These are phyloP conservation scores for Entomophthora muscae DNA, from an alignment of 371 early-diverging fungal species.

Conservation along the genomic window DNA sequence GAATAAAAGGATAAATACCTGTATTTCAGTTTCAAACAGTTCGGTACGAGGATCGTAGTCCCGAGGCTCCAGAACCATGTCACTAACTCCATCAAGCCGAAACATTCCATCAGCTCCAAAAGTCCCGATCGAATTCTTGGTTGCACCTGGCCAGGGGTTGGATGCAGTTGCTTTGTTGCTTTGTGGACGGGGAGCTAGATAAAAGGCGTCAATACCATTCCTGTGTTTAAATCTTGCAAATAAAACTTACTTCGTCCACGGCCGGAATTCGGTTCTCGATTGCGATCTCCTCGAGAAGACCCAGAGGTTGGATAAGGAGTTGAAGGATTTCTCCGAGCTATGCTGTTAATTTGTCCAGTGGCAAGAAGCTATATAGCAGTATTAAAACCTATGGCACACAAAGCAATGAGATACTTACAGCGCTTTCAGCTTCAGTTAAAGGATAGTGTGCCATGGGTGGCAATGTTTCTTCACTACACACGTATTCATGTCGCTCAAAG, in stretches of 20 bases:
- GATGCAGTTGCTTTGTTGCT: constrained; percentile 3
- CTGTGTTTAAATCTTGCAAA: too few relatives aligned
- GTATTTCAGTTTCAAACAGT: neutral
- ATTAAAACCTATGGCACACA: neutral
- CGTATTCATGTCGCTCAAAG: constrained; percentile 53
- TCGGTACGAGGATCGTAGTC: neutral
- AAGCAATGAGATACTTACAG: constrained; percentile 21
- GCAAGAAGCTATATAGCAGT: constrained; percentile 19
- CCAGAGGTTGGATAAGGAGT: constrained; percentile 5
- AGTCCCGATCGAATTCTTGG: constrained; percentile 17
- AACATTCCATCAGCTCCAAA: constrained; percentile 37
- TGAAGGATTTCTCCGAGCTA: constrained; percentile 21
- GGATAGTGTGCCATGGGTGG: constrained; percentile 43
- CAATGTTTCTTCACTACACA: constrained; percentile 37
- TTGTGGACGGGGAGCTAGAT: neutral
- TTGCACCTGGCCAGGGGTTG: constrained; percentile 17
- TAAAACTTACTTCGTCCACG: neutral
- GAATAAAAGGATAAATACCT: neutral
- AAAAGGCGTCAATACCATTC: constrained; percentile 4
- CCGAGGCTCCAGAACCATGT: neutral
- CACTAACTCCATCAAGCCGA: constrained; percentile 18
- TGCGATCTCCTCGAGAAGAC: constrained; percentile 3
- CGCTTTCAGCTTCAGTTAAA: constrained; percentile 43
- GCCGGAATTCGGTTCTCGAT: constrained; percentile 2
- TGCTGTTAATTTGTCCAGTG: constrained; percentile 29